Evolutionary conservation across 2,329 filamentous ascomycete species (phyloP), one percentile per base, ranked within the genome.

Genomic region (Trichoderma sp.): DNA sequence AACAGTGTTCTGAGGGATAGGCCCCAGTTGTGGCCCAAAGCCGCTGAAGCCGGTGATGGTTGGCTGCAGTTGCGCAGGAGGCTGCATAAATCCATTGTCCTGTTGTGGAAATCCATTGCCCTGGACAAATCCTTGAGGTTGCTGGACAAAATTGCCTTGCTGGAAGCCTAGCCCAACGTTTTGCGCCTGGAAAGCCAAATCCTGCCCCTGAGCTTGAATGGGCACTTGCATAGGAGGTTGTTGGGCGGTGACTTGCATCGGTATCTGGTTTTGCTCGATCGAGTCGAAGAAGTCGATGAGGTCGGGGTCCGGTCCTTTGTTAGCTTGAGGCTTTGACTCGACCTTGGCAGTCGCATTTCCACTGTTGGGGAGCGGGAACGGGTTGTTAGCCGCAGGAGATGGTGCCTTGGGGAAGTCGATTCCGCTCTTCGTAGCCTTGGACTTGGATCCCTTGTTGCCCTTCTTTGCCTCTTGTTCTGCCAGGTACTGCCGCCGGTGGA

Each of bases 241-340:
- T 68, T 83, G 83, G 1, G 81, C 74, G 51, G 82, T 81, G 21
- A 84, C 77, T 74, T 87, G 85, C 86, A 93, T 88, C 1, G 91
- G 86, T 66, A 93, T 93, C 80, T 96, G 94, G 74, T 95, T 94
- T 79, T 94, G 90, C 78, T 98, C 95, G 77, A 97, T 97, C 6
- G 94, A 95, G 78, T 92, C 95, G 80, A 97, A 97, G 82, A 97
- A 98, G 84, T 95, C 96, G 79, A 97, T 98, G 73, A 97, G 86
- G 84, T 97, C 93, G 32, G 91, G 90, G 76, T 88, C 90, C 32
- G 91, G 90, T 2, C 88, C 90, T 81, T 92, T 94, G 43, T 82
- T 80, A 3, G 83, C 81, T 74, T 82, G 83, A 8, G 86, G 82
- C 75, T 87, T 87, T 47, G 85, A 76, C n/a, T 77, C 71, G 74